Conservation (phyloP, 140 eudicot genomes). For the Bidens hawaiensis region DNA sequence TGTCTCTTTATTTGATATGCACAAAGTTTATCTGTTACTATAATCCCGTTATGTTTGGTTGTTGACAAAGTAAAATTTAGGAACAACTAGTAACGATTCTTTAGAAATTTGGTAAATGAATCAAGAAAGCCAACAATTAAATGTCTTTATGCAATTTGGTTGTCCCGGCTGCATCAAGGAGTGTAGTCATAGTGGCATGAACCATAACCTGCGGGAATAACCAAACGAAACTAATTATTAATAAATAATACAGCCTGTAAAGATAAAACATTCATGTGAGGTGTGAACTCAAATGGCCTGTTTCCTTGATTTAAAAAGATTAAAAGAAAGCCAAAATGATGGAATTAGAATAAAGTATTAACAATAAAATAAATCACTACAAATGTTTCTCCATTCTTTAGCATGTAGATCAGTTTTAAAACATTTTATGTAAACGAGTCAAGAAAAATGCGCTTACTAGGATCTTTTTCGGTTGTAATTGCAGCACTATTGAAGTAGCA, state of each 20-base stretch:
- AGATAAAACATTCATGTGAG: conserved; percentile 20
- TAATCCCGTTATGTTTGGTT: neutral
- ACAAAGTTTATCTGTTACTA: neutral
- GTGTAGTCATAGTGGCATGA: conserved; percentile 57
- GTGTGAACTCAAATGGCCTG: conserved; percentile 9
- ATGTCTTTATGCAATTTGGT: conserved; percentile 5
- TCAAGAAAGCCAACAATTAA: conserved; percentile 20
- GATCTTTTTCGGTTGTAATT: conserved; percentile 62
- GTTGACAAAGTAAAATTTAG: neutral
- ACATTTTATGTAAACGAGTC: conserved; percentile 8
- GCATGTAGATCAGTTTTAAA: neutral
- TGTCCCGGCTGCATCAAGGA: conserved; percentile 27
- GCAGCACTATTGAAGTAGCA: conserved; percentile 74
- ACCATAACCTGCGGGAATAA: conserved; percentile 44
- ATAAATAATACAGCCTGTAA: conserved; percentile 24
- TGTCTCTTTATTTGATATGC: conserved; percentile 6
- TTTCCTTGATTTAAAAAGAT: conserved; percentile 13
- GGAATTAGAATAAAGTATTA: conserved; percentile 34
- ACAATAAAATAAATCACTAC: too few relatives aligned
- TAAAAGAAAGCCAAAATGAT: conserved; percentile 11
- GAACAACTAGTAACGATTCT: conserved; percentile 1
- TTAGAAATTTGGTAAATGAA: conserved; percentile 20
- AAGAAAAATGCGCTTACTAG: conserved; percentile 46
- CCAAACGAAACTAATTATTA: conserved; percentile 9
- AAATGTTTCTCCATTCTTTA: conserved; percentile 2